Base-by-base conservation (phyloP, 345 rosid genomes). In the Lepidium didymum region DNA sequence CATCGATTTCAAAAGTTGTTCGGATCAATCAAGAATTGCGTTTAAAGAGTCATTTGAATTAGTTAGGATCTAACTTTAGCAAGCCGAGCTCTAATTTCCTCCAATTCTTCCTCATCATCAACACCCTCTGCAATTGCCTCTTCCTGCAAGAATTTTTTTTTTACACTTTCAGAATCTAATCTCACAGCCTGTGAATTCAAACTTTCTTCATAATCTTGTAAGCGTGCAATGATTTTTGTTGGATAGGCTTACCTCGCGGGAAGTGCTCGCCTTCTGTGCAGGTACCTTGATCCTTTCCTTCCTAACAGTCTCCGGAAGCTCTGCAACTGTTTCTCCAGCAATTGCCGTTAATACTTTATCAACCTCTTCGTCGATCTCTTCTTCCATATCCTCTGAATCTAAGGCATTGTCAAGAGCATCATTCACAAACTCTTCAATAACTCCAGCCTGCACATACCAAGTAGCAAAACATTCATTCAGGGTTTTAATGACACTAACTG, bases 281-380 rank as follows among this genome's bases (percentile, higher is more conserved):
- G 95, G 78, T 50, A 81, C 87, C 72, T 86, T 92, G 61, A 82
- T 78, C 80, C 79, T 90, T 74, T 86, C 90, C 77, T 82, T 84
- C 84, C 86, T 86, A 27, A 80, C 91, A 29, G 98, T 91, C 64
- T 82, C 87, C 2, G 98, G 98, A 21, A 92, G 86, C 75, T 90
- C 83, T 9, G 97, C 93, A 29, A 97, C 96, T 5, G 98, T 88
- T 83, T 92, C 98, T 59, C 98, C 98, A 4, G 98, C 98, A 56
- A 92, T 78, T 4, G 91, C 86, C 2, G 90, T 85, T 90, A 92
- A 76, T 65, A 92, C 95, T 83, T 92, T 87, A 63, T 92, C 96
- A 71, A 92, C 96, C 75, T 92, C 98, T 75, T 89, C 96, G 25
- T 92, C 98, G 14, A 70, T 86, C 81, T 92, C 95, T 59, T 92